Conservation (phyloP, 1,284 basidiomycete genomes). For the Tausonia pullulans region DNA sequence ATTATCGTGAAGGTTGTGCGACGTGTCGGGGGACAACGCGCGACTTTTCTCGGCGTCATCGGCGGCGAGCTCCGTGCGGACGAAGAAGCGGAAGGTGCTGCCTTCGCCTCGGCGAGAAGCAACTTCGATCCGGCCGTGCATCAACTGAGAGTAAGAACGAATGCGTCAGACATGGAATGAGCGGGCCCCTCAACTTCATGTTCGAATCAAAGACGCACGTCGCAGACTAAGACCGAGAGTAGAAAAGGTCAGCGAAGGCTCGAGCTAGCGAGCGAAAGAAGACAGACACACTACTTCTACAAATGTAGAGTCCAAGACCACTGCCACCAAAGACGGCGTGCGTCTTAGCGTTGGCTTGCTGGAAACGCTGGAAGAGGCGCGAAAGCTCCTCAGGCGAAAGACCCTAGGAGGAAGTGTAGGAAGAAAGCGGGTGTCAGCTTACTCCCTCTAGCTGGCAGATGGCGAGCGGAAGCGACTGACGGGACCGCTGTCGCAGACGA, state of each 20-base stretch:
- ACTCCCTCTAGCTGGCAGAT: too few relatives aligned
- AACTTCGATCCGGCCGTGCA: conserved; percentile 32
- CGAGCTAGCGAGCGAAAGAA: conserved; percentile 15
- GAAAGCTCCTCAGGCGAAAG: conserved; percentile 28
- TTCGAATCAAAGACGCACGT: conserved; percentile 3
- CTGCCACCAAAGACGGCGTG: conserved; percentile 29
- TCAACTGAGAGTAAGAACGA: not conserved
- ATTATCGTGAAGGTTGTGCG: not conserved
- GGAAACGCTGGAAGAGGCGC: conserved; percentile 17
- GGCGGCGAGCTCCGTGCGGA: conserved; percentile 21
- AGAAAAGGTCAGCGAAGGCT: not conserved
- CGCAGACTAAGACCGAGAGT: too few relatives aligned
- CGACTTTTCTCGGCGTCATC: not conserved
- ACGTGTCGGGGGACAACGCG: not conserved
- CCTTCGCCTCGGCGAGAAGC: conserved; percentile 27
- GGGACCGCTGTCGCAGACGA: conserved; percentile 31
- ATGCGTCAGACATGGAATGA: not conserved
- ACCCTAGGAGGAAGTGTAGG: conserved; percentile 17
- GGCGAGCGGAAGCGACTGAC: too few relatives aligned
- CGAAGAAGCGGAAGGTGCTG: conserved; percentile 38
- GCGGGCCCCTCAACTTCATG: conserved; percentile 23
- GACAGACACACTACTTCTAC: too few relatives aligned
- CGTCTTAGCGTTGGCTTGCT: conserved; percentile 17
- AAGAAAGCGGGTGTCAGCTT: too few relatives aligned
- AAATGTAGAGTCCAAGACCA: conserved; percentile 32